A percentile compares a stretch with the other conserved stretches of the same genome.
Evolutionary conservation across 345 rosid species (phyloP).

Genomic region (Eucalyptus tenuipes): DNA sequence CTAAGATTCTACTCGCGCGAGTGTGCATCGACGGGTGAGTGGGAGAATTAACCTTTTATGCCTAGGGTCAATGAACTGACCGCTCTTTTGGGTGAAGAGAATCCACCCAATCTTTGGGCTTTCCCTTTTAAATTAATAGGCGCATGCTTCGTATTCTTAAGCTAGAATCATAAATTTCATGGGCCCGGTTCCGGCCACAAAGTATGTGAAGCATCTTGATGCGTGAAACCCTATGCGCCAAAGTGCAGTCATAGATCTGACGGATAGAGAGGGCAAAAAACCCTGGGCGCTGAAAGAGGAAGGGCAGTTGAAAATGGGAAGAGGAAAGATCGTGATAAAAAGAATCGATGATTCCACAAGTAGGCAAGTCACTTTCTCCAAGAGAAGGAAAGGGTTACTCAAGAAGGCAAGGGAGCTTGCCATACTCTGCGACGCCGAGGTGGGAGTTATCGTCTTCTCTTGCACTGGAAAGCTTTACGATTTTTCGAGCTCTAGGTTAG

Average conservation of each 20-base stretch:
- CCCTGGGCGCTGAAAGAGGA: background rate
- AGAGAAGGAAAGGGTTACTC: background rate
- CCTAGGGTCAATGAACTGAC: background rate
- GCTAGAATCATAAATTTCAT: background rate
- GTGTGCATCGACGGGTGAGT: background rate
- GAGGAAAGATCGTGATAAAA: background rate
- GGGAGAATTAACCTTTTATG: background rate
- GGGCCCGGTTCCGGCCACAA: background rate
- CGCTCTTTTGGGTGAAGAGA: background rate
- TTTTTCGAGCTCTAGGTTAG: background rate
- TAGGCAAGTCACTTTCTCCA: background rate
- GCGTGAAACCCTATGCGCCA: background rate
- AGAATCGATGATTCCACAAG: background rate
- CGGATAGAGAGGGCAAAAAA: background rate
- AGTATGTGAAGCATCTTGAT: background rate
- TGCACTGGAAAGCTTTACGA: background rate
- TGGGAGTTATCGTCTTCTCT: background rate
- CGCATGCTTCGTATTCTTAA: background rate
- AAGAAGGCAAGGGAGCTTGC: constrained; percentile 3
- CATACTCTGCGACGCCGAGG: background rate
- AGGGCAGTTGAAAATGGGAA: background rate
- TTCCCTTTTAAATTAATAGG: background rate
- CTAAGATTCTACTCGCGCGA: background rate
- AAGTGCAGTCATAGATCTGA: background rate
- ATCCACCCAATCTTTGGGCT: background rate